Base-by-base conservation (phyloP, 257 asterid species). In the Handroanthus guayacan region DNA sequence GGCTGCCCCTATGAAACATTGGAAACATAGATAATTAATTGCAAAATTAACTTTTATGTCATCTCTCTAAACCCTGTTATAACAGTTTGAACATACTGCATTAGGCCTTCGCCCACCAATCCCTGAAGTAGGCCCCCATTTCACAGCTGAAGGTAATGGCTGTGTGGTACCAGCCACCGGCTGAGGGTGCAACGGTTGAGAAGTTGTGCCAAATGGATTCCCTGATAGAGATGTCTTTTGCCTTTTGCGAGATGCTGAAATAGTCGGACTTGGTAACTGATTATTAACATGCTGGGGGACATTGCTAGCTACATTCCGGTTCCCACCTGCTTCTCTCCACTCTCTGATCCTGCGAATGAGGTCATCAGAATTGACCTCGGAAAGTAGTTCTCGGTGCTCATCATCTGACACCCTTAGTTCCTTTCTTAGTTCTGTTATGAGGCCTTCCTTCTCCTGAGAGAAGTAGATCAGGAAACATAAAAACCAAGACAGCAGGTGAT, bases 381-480 rank as follows among this genome's bases (percentile, higher is more conserved):
- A 84, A 41, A 95, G 97, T 51, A 87, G 84, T 74, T 91, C 96
- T 67, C 99, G 84, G 77, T 95, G 99, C 87, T 95, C 99, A 75
- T 95, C 97, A 20, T 95, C 99, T 8, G 99, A 95, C 54, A 95
- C 98, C 84, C 99, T 86, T 76, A 95, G 86, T 79, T 95, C 99
- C 86, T 88, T 95, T 87, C 99, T 86, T 12, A 95, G 90, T 82
- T 95, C 97, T 78, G 99, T 95, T 74, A 95, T 93, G 68, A 95
- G 78, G 62, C 97, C 97, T 83, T 93, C 99, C 84, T 93, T 95
- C 86, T 95, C 99, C 99, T 95, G 86, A 31, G 62, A 60, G 78
- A 68, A n/a, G 34, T 73, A 62, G 57, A 54, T 71, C 45, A 70
- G n/a, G 31, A 50, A 64, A 45, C 43, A 73, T 44, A 38, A 65